Conservation (phyloP, 1,139 yeast genomes). For the Zygoascus hellenicus region DNA sequence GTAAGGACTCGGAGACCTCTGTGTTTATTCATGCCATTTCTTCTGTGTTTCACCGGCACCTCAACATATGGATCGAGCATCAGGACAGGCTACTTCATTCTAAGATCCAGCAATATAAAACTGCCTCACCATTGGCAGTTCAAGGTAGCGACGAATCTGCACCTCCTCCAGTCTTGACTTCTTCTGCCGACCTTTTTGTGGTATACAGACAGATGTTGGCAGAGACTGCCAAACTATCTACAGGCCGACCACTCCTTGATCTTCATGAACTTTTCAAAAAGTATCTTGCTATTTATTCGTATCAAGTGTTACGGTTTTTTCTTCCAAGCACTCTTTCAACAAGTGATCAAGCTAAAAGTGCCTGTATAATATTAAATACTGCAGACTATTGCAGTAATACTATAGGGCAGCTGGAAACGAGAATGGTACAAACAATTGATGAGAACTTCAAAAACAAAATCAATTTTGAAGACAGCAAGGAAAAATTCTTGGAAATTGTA, state of each 20-base stretch:
- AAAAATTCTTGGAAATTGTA: conserved; percentile 52
- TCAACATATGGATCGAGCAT: conserved; percentile 80
- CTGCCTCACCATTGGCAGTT: conserved; percentile 15
- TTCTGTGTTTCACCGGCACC: conserved; percentile 75
- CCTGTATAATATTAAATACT: conserved; percentile 74
- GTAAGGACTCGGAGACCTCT: conserved; percentile 16
- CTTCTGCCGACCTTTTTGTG: conserved; percentile 83
- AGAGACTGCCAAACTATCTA: conserved; percentile 71
- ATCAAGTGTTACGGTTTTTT: conserved; percentile 53
- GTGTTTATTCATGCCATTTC: conserved; percentile 50
- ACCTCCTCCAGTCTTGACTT: conserved; percentile 58
- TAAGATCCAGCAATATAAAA: conserved; percentile 44
- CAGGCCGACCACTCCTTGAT: conserved; percentile 59
- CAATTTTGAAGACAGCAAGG: conserved; percentile 52
- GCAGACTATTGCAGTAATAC: conserved; percentile 85
- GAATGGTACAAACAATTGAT: conserved; percentile 47
- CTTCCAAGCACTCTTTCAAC: conserved; percentile 43
- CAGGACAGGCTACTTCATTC: conserved; percentile 62
- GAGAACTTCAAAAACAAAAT: conserved; percentile 36
- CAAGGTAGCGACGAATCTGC: conserved; percentile 16
- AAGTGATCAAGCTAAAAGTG: conserved; percentile 57
- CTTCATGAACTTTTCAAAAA: conserved; percentile 61
- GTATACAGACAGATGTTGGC: conserved; percentile 64
- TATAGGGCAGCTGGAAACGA: conserved; percentile 67
- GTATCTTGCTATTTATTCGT: conserved; percentile 61